These are phyloP conservation scores for Macrocybe gigantea DNA, from an alignment of 768 basidiomycete species.

Conservation along the genomic window DNA sequence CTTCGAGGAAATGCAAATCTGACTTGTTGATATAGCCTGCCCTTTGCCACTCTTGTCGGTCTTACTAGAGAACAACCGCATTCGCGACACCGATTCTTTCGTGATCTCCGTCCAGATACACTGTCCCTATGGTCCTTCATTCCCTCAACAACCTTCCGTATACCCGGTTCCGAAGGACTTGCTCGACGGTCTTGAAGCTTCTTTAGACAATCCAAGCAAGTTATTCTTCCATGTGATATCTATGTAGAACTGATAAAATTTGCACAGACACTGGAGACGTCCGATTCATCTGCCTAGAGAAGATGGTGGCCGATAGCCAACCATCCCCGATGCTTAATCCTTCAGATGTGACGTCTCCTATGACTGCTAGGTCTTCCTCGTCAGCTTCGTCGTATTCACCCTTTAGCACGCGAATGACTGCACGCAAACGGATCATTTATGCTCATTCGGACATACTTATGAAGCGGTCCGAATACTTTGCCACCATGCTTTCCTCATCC, in stretches of 20 bases:
- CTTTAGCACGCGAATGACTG: conserved; percentile 39
- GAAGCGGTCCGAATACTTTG: conserved; percentile 73
- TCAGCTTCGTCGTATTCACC: conserved; percentile 37
- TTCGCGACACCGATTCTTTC: conserved; percentile 60
- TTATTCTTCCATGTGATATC: conserved; percentile 2
- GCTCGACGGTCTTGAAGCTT: conserved; percentile 62
- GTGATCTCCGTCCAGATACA: conserved; percentile 74
- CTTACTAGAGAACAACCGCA: conserved; percentile 53
- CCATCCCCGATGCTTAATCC: conserved; percentile 19
- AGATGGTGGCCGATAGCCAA: conserved; percentile 22
- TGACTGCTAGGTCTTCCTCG: conserved; percentile 30
- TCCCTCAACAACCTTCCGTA: conserved; percentile 60
- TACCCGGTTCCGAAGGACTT: conserved; percentile 63
- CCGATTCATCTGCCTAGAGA: conserved; percentile 67
- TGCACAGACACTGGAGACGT: conserved; percentile 67
- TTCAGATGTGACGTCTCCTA: conserved; percentile 21
- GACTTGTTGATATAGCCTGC: conserved; percentile 37
- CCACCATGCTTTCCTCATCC: conserved; percentile 64
- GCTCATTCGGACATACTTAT: conserved; percentile 75
- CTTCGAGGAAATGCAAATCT: background rate
- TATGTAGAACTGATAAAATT: background rate
- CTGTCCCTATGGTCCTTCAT: conserved; percentile 49
- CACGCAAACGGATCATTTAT: conserved; percentile 69
- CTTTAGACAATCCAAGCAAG: conserved; percentile 68
- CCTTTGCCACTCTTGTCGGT: conserved; percentile 55